Conservation (phyloP, 352 stramenopile species). For the Elongisporangium prolatum region DNA sequence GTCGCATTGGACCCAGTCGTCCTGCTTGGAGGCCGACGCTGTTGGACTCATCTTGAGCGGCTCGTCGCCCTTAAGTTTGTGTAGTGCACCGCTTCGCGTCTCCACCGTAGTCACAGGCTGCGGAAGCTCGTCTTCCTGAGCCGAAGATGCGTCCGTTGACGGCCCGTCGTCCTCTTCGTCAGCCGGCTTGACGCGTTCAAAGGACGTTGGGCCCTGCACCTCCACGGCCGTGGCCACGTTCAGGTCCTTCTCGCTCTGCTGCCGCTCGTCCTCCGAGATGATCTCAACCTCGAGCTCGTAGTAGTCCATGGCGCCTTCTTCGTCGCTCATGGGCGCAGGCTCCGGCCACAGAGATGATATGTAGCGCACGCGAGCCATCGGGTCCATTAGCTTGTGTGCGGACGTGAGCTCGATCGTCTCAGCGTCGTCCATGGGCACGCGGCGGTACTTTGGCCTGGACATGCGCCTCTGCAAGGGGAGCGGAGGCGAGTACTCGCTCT, state of each 20-base stretch:
- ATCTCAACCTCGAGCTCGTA: slow-evolving; percentile 76
- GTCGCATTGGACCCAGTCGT: slow-evolving; percentile 85
- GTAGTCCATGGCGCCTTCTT: slow-evolving; percentile 74
- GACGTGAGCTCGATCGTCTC: slow-evolving; percentile 40
- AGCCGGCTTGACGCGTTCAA: slow-evolving; percentile 1
- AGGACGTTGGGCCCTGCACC: no score
- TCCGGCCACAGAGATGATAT: slow-evolving; percentile 64
- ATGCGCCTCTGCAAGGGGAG: slow-evolving; percentile 1
- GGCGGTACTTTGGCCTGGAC: slow-evolving; percentile 45
- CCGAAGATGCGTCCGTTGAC: no score
- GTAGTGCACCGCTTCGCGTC: slow-evolving; percentile 42
- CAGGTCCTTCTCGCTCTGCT: slow-evolving; percentile 1
- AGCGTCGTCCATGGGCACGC: slow-evolving; percentile 34
- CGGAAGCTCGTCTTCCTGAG: slow-evolving; percentile 11
- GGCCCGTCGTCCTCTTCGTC: slow-evolving; percentile 10
- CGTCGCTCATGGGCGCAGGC: slow-evolving; percentile 52
- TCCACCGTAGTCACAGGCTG: slow-evolving; percentile 32
- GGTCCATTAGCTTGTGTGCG: slow-evolving; percentile 14
- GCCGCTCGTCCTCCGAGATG: slow-evolving; percentile 53
- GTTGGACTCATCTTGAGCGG: slow-evolving; percentile 40
- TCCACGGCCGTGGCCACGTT: background rate
- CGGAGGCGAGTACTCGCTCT: background rate
- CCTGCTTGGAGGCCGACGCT: slow-evolving; percentile 50
- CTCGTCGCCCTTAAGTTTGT: slow-evolving; percentile 44
- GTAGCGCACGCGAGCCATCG: slow-evolving; percentile 56